Evolutionary conservation across 805 yeast genomes (phyloP).

Genomic region (Torulaspora gathmanii): DNA sequence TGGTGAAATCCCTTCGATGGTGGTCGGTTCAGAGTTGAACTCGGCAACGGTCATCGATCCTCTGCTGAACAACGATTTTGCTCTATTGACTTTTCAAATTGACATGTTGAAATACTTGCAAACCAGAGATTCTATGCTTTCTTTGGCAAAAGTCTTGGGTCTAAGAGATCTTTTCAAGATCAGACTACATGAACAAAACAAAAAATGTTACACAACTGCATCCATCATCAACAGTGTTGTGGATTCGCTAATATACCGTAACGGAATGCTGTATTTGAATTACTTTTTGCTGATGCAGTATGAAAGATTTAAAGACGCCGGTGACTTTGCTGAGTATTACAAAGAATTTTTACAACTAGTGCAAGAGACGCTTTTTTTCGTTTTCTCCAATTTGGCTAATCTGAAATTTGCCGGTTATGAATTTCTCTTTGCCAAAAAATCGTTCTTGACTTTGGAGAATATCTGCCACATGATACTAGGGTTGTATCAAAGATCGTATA

Average conservation of each 20-base stretch:
- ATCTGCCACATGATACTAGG: constrained; percentile 28
- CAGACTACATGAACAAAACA: constrained; percentile 21
- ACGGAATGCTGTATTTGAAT: constrained; percentile 22
- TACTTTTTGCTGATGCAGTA: constrained; percentile 28
- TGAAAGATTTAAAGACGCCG: constrained; percentile 19
- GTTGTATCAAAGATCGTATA: constrained; percentile 22
- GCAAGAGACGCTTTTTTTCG: constrained; percentile 31
- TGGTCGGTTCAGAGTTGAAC: constrained; percentile 17
- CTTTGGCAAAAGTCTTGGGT: constrained; percentile 20
- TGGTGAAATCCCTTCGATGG: constrained; percentile 29
- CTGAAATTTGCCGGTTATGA: constrained; percentile 32
- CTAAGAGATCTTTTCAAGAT: constrained; percentile 19
- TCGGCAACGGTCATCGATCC: constrained; percentile 28
- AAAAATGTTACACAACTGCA: constrained; percentile 25
- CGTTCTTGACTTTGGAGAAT: constrained; percentile 24
- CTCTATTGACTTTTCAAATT: constrained; percentile 22
- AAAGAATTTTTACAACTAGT: constrained; percentile 26
- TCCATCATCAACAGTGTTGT: constrained; percentile 25
- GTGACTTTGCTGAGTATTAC: constrained; percentile 18
- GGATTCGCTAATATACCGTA: constrained; percentile 30
- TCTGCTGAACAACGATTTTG: constrained; percentile 20
- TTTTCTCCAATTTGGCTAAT: constrained; percentile 33
- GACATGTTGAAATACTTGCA: constrained; percentile 29
- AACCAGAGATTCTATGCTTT: constrained; percentile 23
- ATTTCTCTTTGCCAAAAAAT: constrained; percentile 29